Evolutionary conservation across 2,329 filamentous ascomycete genomes (phyloP).

Genomic region (Microsporum canis): DNA sequence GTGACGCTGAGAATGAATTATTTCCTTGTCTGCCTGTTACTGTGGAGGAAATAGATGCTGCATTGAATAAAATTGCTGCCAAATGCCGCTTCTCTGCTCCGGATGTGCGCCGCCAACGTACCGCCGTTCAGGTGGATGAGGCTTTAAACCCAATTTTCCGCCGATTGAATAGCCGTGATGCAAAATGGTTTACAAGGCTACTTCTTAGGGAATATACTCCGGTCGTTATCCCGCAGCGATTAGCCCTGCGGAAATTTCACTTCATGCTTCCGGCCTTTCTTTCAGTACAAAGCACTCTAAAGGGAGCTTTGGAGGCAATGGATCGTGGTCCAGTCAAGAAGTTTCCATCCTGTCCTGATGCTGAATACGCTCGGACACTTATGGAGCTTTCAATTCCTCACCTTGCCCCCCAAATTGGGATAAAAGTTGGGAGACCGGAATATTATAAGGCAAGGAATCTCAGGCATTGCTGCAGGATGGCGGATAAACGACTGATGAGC

Average conservation of each 20-base stretch:
- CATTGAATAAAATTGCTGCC: constrained; percentile 56
- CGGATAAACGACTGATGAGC: constrained; percentile 50
- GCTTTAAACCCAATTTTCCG: constrained; percentile 48
- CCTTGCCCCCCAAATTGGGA: constrained; percentile 46
- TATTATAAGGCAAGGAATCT: constrained; percentile 60
- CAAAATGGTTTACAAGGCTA: constrained; percentile 78
- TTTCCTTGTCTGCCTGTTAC: constrained; percentile 40
- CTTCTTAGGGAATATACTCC: constrained; percentile 67
- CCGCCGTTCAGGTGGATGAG: constrained; percentile 33
- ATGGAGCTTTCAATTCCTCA: constrained; percentile 28
- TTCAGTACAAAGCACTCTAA: constrained; percentile 57
- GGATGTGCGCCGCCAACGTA: constrained; percentile 38
- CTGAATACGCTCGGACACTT: constrained; percentile 22
- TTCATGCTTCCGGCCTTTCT: constrained; percentile 58
- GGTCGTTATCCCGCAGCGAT: constrained; percentile 47
- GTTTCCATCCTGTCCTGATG: constrained; percentile 29
- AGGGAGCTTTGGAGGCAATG: constrained; percentile 47
- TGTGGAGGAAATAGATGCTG: constrained; percentile 59
- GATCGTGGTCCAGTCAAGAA: constrained; percentile 26
- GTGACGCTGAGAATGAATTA: constrained; percentile 42
- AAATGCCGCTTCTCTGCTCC: constrained; percentile 60
- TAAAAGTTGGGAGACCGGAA: constrained; percentile 53
- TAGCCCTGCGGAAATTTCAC: constrained; percentile 53
- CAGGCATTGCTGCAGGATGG: constrained; percentile 60
- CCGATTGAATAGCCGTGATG: constrained; percentile 54